Base-by-base conservation (phyloP, 2,329 filamentous ascomycete genomes). In the Dactylella cylindrospora region DNA sequence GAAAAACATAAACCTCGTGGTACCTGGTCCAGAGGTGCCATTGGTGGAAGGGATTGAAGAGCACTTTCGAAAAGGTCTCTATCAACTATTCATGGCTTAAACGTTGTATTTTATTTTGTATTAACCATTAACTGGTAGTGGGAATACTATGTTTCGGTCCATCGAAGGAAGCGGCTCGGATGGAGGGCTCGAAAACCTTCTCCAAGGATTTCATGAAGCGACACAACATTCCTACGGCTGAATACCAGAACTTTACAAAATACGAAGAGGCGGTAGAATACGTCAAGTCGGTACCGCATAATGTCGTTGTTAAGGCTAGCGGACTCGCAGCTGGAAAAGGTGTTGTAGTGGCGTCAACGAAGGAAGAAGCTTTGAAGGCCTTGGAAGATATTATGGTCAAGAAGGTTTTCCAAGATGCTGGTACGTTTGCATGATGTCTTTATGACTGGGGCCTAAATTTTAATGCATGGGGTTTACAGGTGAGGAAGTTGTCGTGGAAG, bases 161-260 rank as follows among this genome's bases (percentile, higher is more conserved):
- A 3, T 86, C 84, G 54, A 84, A 86, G 74, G 82, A 83, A 41
- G 91, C 93, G 17, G 90, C 93, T 13, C 81, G 82, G 36, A 88
- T 98, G 80, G 93, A 98, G 75, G 93, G 93, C 61, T 94, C 88
- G 76, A 98, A 98, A 78, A 88, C 91, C 8, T 97, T 94, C 73
- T 90, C 88, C 65, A 98, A 98, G 73, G 90, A 97, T 73, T 97
- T 97, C 72, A 98, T 97, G 93, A 85, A 86, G 74, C 84, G 85
- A 67, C 83, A 95, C 75, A 80, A 80, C 69, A 95, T 98, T 68
- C 90, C 91, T 29, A 97, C 93, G 0, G 93, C 93, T 12, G 83
- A 81, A 31, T 97, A 95, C 76, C 82, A 85, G 73, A 96, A 94
- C 76, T 96, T 97, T 71, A 82, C 79, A 72, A 79, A 87, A 69